A percentile compares a stretch with the other conserved stretches of the same genome.
These are phyloP conservation scores for Arthrobotrys megalospora DNA, from an alignment of 2,329 filamentous ascomycete species.

Conservation along the genomic window DNA sequence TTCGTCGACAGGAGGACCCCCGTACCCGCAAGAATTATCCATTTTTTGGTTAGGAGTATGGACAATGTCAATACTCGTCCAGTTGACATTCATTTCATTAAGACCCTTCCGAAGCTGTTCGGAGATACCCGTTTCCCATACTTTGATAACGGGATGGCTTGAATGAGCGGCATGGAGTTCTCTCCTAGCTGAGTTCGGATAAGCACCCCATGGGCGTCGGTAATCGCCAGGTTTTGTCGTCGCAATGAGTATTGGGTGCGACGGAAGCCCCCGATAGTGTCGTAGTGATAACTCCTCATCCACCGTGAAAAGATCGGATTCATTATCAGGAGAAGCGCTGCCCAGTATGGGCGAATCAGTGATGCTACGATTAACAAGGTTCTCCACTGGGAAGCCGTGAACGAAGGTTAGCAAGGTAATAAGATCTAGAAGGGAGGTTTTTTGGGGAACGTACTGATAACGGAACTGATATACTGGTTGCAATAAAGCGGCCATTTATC, in stretches of 20 bases:
- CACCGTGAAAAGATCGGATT: too few relatives aligned
- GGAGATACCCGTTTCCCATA: conserved; percentile 6
- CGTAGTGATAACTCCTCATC: too few relatives aligned
- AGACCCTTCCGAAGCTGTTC: neutral
- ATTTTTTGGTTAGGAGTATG: neutral
- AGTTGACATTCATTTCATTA: neutral
- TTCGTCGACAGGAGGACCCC: neutral
- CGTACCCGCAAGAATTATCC: too few relatives aligned
- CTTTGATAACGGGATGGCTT: neutral
- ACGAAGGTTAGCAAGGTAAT: too few relatives aligned
- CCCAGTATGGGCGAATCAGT: too few relatives aligned
- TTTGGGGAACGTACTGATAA: too few relatives aligned
- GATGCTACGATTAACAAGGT: too few relatives aligned
- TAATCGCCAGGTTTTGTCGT: neutral
- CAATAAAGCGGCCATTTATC: too few relatives aligned
- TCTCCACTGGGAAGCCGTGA: too few relatives aligned
- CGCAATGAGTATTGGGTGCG: neutral
- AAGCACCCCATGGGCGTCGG: neutral
- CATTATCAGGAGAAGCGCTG: too few relatives aligned
- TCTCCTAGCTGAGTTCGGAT: neutral
- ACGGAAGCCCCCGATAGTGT: conserved; percentile 11
- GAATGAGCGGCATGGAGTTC: neutral
- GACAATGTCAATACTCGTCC: conserved; percentile 15
- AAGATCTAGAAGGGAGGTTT: too few relatives aligned
- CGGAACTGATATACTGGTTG: too few relatives aligned